Base-by-base conservation (phyloP, 208 protist species). In the Leishmania martiniquensis region DNA sequence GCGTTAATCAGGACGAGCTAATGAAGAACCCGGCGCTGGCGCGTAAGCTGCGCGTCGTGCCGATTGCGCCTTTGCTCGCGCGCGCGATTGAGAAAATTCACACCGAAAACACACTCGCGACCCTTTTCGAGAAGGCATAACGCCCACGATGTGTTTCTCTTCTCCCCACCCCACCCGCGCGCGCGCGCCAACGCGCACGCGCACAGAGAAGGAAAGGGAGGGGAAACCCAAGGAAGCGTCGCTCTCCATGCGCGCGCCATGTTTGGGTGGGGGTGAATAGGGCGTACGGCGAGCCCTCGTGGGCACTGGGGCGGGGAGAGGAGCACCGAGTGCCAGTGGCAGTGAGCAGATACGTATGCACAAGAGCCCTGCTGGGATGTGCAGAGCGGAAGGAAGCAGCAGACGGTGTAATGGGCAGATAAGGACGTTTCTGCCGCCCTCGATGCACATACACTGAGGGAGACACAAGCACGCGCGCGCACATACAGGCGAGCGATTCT, bases 11-110 rank as follows among this genome's bases (percentile, higher is more conserved):
- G 79, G 92, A 96, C 73, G 87, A 85, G 47, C 71, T 88, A 37
- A 87, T 97, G 85, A 84, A 81, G 42, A 88, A 89, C 49, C 87
- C 94, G 34, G 62, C 65, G 34, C 77, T 97, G n/a, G 93, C 93
- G 39, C 79, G 81, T 6, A 96, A 96, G 80, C 85, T 97, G 15
- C 91, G 94, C 17, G 84, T 97, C 17, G 85, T 97, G 49, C 92
- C 94, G 1, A 87, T 97, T 39, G 91, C 94, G 20, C 92, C 94
- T 34, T 82, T 97, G 17, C 89, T 97, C 32, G 92, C 94, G 1
- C 86, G 88, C 22, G 91, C 92, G 1, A 91, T 97, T 74, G 92
- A 97, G 63, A 95, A 95, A 81, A 89, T 97, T 25, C 92, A 97
- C 87, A 92, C 89, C 15, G 94, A 97, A 68, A 97, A 93, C 75